These are phyloP conservation scores for Colletotrichum caudatum DNA, from an alignment of 2,329 filamentous ascomycete species.

Conservation along the genomic window DNA sequence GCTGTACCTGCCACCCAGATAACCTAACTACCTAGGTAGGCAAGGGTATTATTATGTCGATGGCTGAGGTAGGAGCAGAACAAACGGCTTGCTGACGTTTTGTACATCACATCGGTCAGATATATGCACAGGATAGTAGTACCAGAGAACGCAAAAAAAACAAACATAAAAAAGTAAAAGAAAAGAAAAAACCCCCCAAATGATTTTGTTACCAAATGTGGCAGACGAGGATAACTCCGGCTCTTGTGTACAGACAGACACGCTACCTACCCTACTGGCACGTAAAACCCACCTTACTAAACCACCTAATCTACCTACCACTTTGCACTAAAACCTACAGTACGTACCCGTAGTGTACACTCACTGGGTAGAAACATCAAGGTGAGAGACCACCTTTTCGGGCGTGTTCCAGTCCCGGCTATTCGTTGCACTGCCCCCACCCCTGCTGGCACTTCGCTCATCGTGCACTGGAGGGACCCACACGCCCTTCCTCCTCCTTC, in stretches of 20 bases:
- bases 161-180: background rate
- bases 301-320: too few species aligned
- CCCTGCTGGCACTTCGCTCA: conserved; percentile 23
- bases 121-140: background rate
- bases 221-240: background rate
- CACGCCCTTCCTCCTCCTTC: background rate
- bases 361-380: background rate
- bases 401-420: conserved; percentile 19
- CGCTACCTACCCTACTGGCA: too few species aligned
- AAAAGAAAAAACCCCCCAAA: background rate
- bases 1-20: background rate
- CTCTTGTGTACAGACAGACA: background rate
- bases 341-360: too few species aligned
- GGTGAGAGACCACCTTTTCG: conserved; percentile 5
- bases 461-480: conserved; percentile 5
- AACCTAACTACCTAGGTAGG: background rate
- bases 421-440: conserved; percentile 27
- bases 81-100: background rate
- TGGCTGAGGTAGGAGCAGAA: background rate
- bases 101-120: background rate
- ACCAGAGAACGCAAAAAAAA: background rate
- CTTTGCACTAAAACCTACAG: background rate
- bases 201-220: background rate
- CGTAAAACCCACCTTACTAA: too few species aligned
- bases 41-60: background rate